phyloP scores from a whole-genome alignment of 108 stramenopile species.

The Nitzschia sp. region DNA sequence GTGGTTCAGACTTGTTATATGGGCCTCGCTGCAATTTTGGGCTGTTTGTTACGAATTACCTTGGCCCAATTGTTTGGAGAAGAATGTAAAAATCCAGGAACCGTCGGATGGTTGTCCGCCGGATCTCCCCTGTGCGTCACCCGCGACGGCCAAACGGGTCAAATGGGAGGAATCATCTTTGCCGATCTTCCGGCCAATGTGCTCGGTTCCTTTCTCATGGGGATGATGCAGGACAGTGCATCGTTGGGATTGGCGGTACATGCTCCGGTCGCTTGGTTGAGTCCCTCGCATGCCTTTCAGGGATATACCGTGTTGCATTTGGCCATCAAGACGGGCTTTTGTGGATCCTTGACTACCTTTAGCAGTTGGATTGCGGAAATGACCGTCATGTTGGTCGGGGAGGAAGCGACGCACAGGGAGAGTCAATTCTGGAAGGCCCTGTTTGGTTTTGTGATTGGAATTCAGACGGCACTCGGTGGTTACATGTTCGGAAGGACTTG shows the following conservation, averaged over 20 bases:
- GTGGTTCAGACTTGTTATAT: slow-evolving; percentile 43
- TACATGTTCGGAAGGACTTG: slow-evolving; percentile 59
- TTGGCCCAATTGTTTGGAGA: slow-evolving; percentile 74
- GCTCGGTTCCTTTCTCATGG: slow-evolving; percentile 75
- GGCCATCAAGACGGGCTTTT: slow-evolving; percentile 66
- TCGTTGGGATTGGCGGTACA: slow-evolving; percentile 29
- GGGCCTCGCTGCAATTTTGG: slow-evolving; percentile 54
- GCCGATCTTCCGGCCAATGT: slow-evolving; percentile 75
- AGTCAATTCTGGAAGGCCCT: slow-evolving; percentile 49
- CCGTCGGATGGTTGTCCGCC: slow-evolving; percentile 57
- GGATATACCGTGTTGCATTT: slow-evolving; percentile 43
- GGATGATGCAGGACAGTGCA: slow-evolving; percentile 41
- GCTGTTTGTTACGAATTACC: slow-evolving; percentile 49
- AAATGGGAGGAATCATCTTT: slow-evolving; percentile 70
- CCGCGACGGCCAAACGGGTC: slow-evolving; percentile 37
- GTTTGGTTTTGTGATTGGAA: slow-evolving; percentile 73
- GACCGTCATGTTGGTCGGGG: slow-evolving; percentile 62
- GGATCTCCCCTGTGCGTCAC: slow-evolving; percentile 62
- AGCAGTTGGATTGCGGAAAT: slow-evolving; percentile 70
- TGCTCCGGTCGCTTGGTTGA: slow-evolving; percentile 47
- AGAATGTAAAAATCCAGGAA: slow-evolving; percentile 58
- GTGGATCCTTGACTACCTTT: slow-evolving; percentile 75
- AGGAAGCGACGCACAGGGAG: slow-evolving; percentile 21
- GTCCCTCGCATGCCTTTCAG: slow-evolving; percentile 44
- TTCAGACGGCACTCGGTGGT: slow-evolving; percentile 51